A percentile compares a stretch with the other conserved stretches of the same genome.
phyloP scores from a whole-genome alignment of 2,329 filamentous ascomycete genomes.

The Botryosphaeria dothidea region DNA sequence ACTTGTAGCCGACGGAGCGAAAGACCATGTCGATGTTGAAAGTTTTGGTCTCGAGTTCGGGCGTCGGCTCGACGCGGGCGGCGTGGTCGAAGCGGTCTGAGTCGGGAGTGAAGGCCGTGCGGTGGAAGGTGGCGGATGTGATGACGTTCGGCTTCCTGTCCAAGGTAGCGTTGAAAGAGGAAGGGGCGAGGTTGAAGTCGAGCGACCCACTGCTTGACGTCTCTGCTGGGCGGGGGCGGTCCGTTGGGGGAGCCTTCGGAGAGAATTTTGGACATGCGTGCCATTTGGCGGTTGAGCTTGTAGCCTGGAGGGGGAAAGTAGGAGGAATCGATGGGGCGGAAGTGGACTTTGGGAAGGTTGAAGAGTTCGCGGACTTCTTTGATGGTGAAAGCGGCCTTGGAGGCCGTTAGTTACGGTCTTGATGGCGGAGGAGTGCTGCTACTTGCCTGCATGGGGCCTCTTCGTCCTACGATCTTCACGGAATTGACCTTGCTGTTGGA shows the following conservation, averaged over 20 bases:
- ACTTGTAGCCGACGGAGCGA: slow-evolving; percentile 93
- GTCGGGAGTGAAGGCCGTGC: slow-evolving; percentile 40
- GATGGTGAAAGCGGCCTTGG: slow-evolving; percentile 79
- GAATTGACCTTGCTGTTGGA: slow-evolving; percentile 72
- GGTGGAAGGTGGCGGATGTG: slow-evolving; percentile 67
- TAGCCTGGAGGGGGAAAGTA: slow-evolving; percentile 69
- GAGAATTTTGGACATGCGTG: slow-evolving; percentile 78
- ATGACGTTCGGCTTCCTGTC: slow-evolving; percentile 51
- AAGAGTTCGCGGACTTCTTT: slow-evolving; percentile 91
- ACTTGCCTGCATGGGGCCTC: slow-evolving; percentile 81
- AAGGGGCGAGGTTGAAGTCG: slow-evolving; percentile 80
- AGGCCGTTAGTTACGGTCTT: too few relatives aligned
- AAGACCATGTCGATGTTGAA: slow-evolving; percentile 75
- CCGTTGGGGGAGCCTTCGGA: slow-evolving; percentile 66
- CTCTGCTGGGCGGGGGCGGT: slow-evolving; percentile 44
- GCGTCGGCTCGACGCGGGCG: slow-evolving; percentile 50
- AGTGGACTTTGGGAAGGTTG: slow-evolving; percentile 70
- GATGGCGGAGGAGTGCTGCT: too few relatives aligned
- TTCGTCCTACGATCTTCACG: slow-evolving; percentile 83
- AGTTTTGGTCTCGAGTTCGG: slow-evolving; percentile 39
- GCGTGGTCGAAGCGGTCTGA: slow-evolving; percentile 51
- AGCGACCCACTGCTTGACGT: slow-evolving; percentile 75
- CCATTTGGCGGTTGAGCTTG: slow-evolving; percentile 71
- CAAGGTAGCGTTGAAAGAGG: slow-evolving; percentile 60
- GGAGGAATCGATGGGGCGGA: slow-evolving; percentile 66